Base-by-base conservation (phyloP, 192 early-diverging fungal species). In the Backusella sp. region DNA sequence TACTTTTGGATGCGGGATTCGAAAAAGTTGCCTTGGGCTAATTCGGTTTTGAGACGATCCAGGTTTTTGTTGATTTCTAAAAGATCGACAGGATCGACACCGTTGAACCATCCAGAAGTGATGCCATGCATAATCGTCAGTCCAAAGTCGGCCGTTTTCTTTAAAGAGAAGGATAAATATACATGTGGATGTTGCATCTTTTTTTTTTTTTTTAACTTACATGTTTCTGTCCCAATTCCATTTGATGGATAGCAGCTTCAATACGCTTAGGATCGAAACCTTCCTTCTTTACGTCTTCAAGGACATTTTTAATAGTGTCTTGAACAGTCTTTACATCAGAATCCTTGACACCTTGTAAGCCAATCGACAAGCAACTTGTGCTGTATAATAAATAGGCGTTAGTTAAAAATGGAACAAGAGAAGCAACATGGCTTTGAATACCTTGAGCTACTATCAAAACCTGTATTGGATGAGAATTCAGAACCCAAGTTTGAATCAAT, bases 141-240 rank as follows among this genome's bases (percentile, higher is more conserved):
- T 32, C 96, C 96, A 87, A 98, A 99, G 77, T 91, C 87, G 0
- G 94, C 89, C 5, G 90, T 94, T 84, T 94, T 93, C 91, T 92
- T 83, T 37, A 32, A 1, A 26, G 23, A 62, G 23, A 12, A 23
- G 23, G n/a, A 62, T 56, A 23, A 7, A 11, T 14, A 62, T 28
- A 62, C 11, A 23, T 12, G 56, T 9, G 3, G 2, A 32, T 32
- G 32, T 3, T n/a, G 37, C 49, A 66, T 3, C 3, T 6, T 3
- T 11, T 3, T 12, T 39, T n/a, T n/a, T n/a, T n/a, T n/a, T n/a
- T n/a, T n/a, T n/a, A n/a, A 56, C 85, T 82, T 84, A 92, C 90
- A 86, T 97, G 97, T 74, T 94, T 94, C 70, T 96, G 89, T 1
- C 91, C 91, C 26, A 99, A 87, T 83, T 99, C 97, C 59, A 95